phyloP scores from a whole-genome alignment of 2,329 filamentous ascomycete genomes.

The Colletotrichum brevisporum region DNA sequence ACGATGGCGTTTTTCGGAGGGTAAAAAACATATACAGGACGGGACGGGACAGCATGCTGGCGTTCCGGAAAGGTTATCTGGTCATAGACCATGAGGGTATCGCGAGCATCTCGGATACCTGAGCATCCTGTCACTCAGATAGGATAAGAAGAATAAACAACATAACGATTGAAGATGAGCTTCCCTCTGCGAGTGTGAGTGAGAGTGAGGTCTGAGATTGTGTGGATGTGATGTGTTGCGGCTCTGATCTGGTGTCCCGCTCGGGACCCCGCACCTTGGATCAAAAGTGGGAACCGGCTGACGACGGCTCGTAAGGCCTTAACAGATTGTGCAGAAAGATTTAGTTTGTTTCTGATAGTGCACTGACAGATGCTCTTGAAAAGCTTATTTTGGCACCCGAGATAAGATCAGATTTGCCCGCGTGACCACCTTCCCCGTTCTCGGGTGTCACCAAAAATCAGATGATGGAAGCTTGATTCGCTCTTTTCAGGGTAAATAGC shows the following conservation, averaged over 20 bases:
- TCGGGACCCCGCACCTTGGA: conserved; percentile 20
- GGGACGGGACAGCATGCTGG: conserved; percentile 37
- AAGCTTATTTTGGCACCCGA: conserved; percentile 16
- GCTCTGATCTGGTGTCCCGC: conserved; percentile 25
- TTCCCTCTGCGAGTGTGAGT: not conserved
- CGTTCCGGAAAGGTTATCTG: conserved; percentile 25
- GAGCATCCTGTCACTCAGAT: conserved; percentile 9
- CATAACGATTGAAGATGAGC: not conserved
- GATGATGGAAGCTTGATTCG: not conserved
- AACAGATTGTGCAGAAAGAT: too few relatives aligned
- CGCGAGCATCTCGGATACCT: conserved; percentile 13
- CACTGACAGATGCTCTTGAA: not conserved
- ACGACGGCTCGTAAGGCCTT: not conserved
- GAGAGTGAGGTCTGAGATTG: conserved; percentile 7
- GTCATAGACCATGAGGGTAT: conserved; percentile 22
- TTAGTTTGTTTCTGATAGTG: not conserved
- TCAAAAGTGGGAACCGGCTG: conserved; percentile 23
- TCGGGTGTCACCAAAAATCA: not conserved
- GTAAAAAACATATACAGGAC: conserved; percentile 9
- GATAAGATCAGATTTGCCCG: not conserved
- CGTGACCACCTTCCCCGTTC: conserved; percentile 22
- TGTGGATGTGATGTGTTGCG: conserved; percentile 1
- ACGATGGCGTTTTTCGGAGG: conserved; percentile 34
- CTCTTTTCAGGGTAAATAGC: too few relatives aligned
- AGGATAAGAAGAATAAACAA: conserved; percentile 17